These are phyloP conservation scores for Albizia julibrissin DNA, from an alignment of 306 rosid genomes.

Conservation along the genomic window DNA sequence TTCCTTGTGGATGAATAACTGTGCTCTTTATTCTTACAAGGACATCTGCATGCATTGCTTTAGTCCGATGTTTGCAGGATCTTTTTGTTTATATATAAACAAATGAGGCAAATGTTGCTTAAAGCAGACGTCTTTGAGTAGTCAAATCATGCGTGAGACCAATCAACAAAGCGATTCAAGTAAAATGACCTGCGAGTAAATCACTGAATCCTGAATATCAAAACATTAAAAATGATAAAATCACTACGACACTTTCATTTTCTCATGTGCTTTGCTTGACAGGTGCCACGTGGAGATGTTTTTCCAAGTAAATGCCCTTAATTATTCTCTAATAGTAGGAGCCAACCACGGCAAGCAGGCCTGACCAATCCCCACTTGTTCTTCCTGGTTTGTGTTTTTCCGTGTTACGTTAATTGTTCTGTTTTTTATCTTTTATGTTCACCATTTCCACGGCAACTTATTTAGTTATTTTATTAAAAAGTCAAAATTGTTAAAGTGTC, in stretches of 20 bases:
- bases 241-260: slow-evolving; percentile 36
- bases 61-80: slow-evolving; percentile 29
- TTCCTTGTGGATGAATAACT: slow-evolving; percentile 27
- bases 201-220: slow-evolving; percentile 27
- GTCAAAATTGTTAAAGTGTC: not conserved
- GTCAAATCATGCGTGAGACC: slow-evolving; percentile 59
- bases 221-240: slow-evolving; percentile 5
- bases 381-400: slow-evolving; percentile 2
- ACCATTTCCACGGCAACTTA: not conserved
- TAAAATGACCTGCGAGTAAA: slow-evolving; percentile 35
- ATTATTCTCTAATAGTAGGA: slow-evolving; percentile 17
- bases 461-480: not conserved
- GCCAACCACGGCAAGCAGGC: slow-evolving; percentile 34
- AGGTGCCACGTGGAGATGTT: slow-evolving; percentile 12
- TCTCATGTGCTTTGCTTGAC: slow-evolving; percentile 37
- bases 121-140: slow-evolving; percentile 49
- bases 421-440: not conserved
- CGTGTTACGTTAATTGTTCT: not conserved
- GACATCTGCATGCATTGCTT: slow-evolving; percentile 34
- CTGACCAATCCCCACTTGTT: not conserved
- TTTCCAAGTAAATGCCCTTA: slow-evolving; percentile 23
- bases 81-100: slow-evolving; percentile 18
- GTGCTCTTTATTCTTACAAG: slow-evolving; percentile 29
- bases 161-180: slow-evolving; percentile 24
- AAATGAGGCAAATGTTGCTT: slow-evolving; percentile 32